These are phyloP conservation scores for Penicillium freii DNA, from an alignment of 2,329 filamentous ascomycete species.

Conservation along the genomic window DNA sequence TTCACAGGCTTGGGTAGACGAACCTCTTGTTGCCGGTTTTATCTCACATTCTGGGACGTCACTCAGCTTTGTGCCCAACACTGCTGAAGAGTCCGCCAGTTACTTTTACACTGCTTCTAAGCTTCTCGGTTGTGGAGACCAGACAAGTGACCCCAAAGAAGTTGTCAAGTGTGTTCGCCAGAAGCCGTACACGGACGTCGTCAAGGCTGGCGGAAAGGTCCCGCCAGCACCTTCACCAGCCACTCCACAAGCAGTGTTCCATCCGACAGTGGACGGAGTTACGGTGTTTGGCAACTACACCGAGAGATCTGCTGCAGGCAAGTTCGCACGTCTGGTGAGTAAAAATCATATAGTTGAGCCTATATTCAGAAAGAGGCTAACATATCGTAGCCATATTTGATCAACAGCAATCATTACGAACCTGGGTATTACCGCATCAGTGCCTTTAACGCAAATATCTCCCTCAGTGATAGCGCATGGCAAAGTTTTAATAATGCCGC, in stretches of 20 bases:
- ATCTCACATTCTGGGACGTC: slow-evolving; percentile 42
- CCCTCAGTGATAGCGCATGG: slow-evolving; percentile 42
- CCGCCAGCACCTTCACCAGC: slow-evolving; percentile 32
- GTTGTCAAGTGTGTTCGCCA: slow-evolving; percentile 42
- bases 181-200: slow-evolving; percentile 38
- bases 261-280: slow-evolving; percentile 43
- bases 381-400: slow-evolving; percentile 38
- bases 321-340: slow-evolving; percentile 40
- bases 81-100: slow-evolving; percentile 31
- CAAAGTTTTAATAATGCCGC: slow-evolving; percentile 45
- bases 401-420: slow-evolving; percentile 49
- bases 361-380: neutral
- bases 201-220: slow-evolving; percentile 39
- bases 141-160: slow-evolving; percentile 23
- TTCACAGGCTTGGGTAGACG: slow-evolving; percentile 32
- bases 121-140: slow-evolving; percentile 40
- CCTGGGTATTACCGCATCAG: slow-evolving; percentile 50
- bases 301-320: slow-evolving; percentile 32
- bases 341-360: neutral
- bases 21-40: slow-evolving; percentile 40
- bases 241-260: slow-evolving; percentile 37
- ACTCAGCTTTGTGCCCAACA: slow-evolving; percentile 47
- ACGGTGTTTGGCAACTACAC: slow-evolving; percentile 46
- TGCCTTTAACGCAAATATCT: slow-evolving; percentile 41
- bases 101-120: slow-evolving; percentile 47